Evolutionary conservation across 257 asterid species (phyloP).

Genomic region (Echites panduratus): DNA sequence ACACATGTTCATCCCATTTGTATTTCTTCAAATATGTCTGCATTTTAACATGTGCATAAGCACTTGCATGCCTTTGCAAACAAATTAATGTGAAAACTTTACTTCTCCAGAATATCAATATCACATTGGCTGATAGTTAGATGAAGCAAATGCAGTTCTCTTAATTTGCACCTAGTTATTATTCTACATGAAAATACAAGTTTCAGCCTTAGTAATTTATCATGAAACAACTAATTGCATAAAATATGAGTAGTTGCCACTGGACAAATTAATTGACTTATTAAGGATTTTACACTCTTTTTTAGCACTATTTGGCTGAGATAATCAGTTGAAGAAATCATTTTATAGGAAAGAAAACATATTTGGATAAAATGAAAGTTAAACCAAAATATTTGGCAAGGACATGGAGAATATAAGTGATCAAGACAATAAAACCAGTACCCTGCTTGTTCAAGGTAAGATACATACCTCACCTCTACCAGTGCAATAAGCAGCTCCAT

Average conservation of each 20-base stretch:
- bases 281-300: neutral
- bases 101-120: neutral
- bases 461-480: conserved; percentile 90
- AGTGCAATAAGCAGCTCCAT: conserved; percentile 91
- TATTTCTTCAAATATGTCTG: neutral
- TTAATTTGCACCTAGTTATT: neutral
- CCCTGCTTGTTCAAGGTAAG: neutral
- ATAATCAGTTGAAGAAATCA: neutral
- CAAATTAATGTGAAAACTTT: neutral
- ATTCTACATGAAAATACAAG: neutral
- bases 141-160: neutral
- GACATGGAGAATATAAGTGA: neutral
- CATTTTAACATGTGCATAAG: neutral
- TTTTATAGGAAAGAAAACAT: neutral
- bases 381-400: neutral
- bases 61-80: neutral
- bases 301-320: neutral
- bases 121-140: too few relatives aligned
- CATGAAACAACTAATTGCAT: neutral
- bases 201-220: neutral
- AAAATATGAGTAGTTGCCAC: neutral
- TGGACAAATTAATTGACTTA: neutral
- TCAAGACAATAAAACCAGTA: neutral
- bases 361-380: neutral
- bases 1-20: neutral